phyloP scores from a whole-genome alignment of 139 green algal species.

The Closterium sp. region DNA sequence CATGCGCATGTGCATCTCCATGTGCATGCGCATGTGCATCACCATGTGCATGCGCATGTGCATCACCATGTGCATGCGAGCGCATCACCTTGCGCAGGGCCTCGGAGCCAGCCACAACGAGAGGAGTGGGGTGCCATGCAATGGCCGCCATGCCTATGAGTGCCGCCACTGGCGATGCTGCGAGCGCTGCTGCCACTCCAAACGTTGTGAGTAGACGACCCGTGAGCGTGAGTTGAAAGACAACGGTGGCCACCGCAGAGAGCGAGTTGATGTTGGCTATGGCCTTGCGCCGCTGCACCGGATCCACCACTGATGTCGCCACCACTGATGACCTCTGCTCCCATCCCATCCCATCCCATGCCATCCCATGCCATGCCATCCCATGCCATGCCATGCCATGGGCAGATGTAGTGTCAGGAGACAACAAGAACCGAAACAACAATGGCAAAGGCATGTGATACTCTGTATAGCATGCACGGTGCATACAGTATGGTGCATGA shows the following conservation, averaged over 20 bases:
- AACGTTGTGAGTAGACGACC: background rate
- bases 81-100: slow-evolving; percentile 64
- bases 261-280: slow-evolving; percentile 33
- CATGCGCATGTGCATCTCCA: too few species aligned
- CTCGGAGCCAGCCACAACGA: slow-evolving; percentile 57
- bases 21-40: too few species aligned
- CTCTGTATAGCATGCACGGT: too few species aligned
- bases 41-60: too few species aligned
- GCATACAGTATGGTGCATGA: too few species aligned
- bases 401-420: too few species aligned
- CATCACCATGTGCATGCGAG: too few species aligned
- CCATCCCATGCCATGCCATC: too few species aligned
- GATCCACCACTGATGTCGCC: background rate
- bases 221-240: slow-evolving; percentile 39
- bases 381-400: background rate
- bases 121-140: slow-evolving; percentile 28
- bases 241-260: slow-evolving; percentile 24
- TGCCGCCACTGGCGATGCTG: slow-evolving; percentile 12
- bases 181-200: slow-evolving; percentile 21
- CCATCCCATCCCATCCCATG: too few species aligned
- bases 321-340: slow-evolving; percentile 23
- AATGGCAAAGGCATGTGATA: too few species aligned
- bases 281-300: background rate
- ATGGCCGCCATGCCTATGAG: slow-evolving; percentile 38
- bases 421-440: too few species aligned